Evolutionary conservation across 768 basidiomycete genomes (phyloP), one percentile per base, ranked within the genome.

Genomic region (Holtermanniella nyarrowii): DNA sequence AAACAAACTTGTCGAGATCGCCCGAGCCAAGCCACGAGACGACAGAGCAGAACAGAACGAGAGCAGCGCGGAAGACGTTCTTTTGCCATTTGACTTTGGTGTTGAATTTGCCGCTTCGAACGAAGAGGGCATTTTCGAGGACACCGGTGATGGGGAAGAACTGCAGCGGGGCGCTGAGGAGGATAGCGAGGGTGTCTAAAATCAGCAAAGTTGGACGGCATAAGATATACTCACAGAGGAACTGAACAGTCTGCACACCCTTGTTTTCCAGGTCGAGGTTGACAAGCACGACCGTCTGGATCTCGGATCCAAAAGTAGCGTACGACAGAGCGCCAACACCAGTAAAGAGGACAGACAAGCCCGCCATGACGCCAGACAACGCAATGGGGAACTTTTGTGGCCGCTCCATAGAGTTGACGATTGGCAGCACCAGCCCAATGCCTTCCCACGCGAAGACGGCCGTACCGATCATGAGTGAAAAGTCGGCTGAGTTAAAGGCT

Each of bases 401-500:
- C 66, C 96, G 89, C 22, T 80, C 79, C 95, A 99, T 99, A 4
- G 91, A 83, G 67, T 99, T 91, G 12, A 88, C 88, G 63, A 99
- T 95, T 18, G 95, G 95, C 55, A 99, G 87, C 56, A 99, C 76
- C 84, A 97, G 75, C 44, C 93, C 95, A 59, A 99, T 88, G 7
- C 93, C 93, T 72, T 99, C 93, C 61, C 97, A 99, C 1, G 95
- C 88, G 72, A 97, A 97, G 25, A 96, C 93, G 2, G 95, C 93
- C 21, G 95, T 96, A 5, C 90, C 95, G 52, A 99, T 85, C 54
- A 99, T 80, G 18, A 97, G 74, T 0, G 93, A 83, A 75, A 88
- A 99, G 58, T 88, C 84, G 64, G 80, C 83, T 3, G 82, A 69
- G 71, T 99, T 99, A 76, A 97, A 97, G 70, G 88, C 58, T 62